Base-by-base conservation (phyloP, 306 rosid genomes). In the Luffa acutangula region DNA sequence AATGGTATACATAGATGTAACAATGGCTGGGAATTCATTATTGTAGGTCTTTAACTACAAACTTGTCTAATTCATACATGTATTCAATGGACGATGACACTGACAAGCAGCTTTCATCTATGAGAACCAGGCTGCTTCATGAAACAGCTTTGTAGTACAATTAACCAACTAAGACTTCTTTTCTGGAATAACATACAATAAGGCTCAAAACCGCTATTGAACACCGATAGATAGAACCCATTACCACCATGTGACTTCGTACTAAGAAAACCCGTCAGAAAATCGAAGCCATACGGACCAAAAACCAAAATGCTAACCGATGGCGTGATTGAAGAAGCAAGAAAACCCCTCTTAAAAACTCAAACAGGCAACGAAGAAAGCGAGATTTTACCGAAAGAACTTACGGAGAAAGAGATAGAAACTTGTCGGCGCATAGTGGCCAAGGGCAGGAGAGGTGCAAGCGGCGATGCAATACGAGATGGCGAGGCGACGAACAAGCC, bases 381-480 rank as follows among this genome's bases (percentile, higher is more conserved):
- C 49, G 18, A 10, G 36, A 20, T 21, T 71, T 13, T 5, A 17
- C 5, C 0, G 20, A 36, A 14, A 63, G 31, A 79, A 85, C 87
- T 74, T 86, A 89, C 89, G 91, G 84, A 66, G 90, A 85, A 1
- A 77, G 78, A 56, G 91, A 86, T 0, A 81, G 79, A 74, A 84
- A 85, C 83, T 87, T 89, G 49, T 86, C 82, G 3, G 91, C 66
- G 60, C 86, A 84, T 11, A 78, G 77, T 3, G 78, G 70, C 77
- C 81, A 83, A 67, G 89, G 80, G 79, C 42, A 57, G 80, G 82
- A 80, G 79, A 75, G 80, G 70, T 41, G 37, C 43, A 34, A 60
- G 63, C 63, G 60, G 59, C 84, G 85, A 76, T 56, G 77, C 13
- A 54, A 73, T 78, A 85, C 80, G 42, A 76, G 83, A 46, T 53